Evolutionary conservation across 257 asterid genomes (phyloP), one percentile per base, ranked within the genome.

Genomic region (Penstemon barbatus): DNA sequence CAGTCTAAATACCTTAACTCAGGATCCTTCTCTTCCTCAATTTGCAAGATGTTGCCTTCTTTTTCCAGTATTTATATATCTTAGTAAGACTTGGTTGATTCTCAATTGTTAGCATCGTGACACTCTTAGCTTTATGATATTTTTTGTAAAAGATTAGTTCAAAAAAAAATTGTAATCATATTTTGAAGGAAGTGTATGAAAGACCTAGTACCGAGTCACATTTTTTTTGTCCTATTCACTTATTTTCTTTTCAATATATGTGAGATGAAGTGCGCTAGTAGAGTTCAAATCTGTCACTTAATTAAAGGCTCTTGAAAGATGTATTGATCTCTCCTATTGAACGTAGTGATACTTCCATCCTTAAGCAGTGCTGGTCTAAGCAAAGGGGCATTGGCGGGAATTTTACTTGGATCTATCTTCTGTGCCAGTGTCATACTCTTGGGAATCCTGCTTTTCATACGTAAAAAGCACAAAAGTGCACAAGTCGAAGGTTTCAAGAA

Each of bases 331-430:
- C 11, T 42, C 40, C 37, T n/a, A 25, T 37, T 63, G 50, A 58
- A 64, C 63, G 74, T 79, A 84, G 87, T 75, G 68, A 40, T 73
- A 48, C 84, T 82, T 62, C 87, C 85, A 7, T 40, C 84, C 18
- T 15, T 77, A 37, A 74, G 74, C 58, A 40, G 75, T 19, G 8
- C 36, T 53, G 78, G 85, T 71, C 72, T 54, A 40, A 71, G 69
- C 76, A 82, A 75, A 80, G 84, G 86, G 3, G 71, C 68, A 0
- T 53, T 85, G 77, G 78, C 79, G 7, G 90, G 85, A 71, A 78
- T 80, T 42, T 39, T 80, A 25, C 52, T 82, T 40, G 90, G 81
- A 49, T 25, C 74, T 58, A 50, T 85, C 71, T 43, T 38, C 13
- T 71, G 68, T 66, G 81, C 74, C 41, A 55, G 38, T 62, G 49